Percentiles rank a stretch among this genome's conserved stretches.
These are phyloP conservation scores for Suillus plorans DNA, from an alignment of 768 basidiomycete genomes.

Conservation along the genomic window DNA sequence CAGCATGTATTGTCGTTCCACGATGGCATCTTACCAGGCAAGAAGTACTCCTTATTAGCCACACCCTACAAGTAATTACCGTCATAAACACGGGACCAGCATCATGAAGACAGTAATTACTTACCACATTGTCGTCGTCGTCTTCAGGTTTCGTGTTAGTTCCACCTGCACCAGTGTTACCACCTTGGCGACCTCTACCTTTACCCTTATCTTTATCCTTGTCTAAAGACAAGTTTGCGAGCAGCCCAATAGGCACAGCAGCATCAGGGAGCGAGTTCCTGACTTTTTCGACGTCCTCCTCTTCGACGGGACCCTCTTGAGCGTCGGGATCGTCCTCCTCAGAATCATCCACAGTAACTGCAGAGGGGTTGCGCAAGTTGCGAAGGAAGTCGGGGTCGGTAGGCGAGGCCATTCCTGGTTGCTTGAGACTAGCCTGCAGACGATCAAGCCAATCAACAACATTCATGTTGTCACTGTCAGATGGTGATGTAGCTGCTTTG, in stretches of 20 bases:
- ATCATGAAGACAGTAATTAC: conserved; percentile 16
- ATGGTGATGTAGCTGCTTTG: conserved; percentile 73
- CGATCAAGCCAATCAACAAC: conserved; percentile 78
- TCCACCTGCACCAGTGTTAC: conserved; percentile 8
- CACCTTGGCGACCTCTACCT: conserved; percentile 36
- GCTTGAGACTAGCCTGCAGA: conserved; percentile 58
- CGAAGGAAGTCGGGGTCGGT: conserved; percentile 28
- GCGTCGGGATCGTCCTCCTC: conserved; percentile 37
- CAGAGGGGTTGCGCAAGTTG: conserved; percentile 34
- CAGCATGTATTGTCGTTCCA: neutral
- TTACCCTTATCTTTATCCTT: conserved; percentile 45
- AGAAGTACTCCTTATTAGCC: conserved; percentile 78
- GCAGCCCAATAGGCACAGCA: conserved; percentile 71
- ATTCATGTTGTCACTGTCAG: conserved; percentile 65
- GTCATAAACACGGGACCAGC: neutral
- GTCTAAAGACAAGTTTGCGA: conserved; percentile 69
- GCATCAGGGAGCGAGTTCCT: conserved; percentile 61
- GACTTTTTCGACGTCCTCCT: conserved; percentile 45
- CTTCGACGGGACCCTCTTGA: conserved; percentile 32
- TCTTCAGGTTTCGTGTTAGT: conserved; percentile 35
- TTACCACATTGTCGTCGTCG: conserved; percentile 66
- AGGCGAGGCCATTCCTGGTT: conserved; percentile 40
- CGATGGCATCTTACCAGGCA: conserved; percentile 54
- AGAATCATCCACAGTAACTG: conserved; percentile 35
- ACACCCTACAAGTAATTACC: conserved; percentile 54